A percentile compares a stretch with the other conserved stretches of the same genome.
These are phyloP conservation scores for Alternaria viburni DNA, from an alignment of 2,329 filamentous ascomycete species.

Conservation along the genomic window DNA sequence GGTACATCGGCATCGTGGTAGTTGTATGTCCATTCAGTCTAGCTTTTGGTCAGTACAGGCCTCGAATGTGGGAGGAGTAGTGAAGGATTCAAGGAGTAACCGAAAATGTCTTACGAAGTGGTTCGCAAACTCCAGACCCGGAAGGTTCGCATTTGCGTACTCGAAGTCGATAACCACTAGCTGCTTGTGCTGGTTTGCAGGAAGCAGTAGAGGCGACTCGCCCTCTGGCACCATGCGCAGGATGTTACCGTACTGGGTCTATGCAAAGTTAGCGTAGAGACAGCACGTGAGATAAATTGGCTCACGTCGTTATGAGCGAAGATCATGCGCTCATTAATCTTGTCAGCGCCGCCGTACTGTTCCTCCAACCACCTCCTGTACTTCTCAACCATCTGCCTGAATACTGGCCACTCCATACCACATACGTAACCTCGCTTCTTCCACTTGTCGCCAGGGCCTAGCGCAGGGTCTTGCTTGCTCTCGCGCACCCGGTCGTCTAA, in stretches of 20 bases:
- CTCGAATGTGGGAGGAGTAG: too few species aligned
- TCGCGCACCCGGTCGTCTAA: constrained; percentile 66
- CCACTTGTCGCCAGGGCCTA: constrained; percentile 62
- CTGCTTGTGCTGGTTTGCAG: constrained; percentile 93
- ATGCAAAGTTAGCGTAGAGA: constrained; percentile 16
- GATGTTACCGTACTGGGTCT: constrained; percentile 99
- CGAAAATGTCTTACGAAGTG: constrained; percentile 72
- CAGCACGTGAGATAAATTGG: too few species aligned
- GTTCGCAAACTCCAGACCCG: constrained; percentile 92
- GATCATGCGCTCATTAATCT: constrained; percentile 76
- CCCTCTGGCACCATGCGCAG: constrained; percentile 73
- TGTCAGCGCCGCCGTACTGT: constrained; percentile 70
- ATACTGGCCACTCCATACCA: constrained; percentile 80
- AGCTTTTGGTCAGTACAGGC: neutral
- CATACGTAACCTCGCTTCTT: constrained; percentile 77
- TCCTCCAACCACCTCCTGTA: constrained; percentile 78
- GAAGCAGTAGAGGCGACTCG: constrained; percentile 84
- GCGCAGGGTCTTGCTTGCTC: constrained; percentile 38
- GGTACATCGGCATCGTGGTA: constrained; percentile 77
- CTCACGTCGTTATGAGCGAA: constrained; percentile 98
- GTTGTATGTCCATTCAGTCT: constrained; percentile 96
- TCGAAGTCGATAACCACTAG: constrained; percentile 98
- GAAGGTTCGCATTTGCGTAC: constrained; percentile 87
- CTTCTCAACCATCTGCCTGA: constrained; percentile 74
- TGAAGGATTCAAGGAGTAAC: neutral